Percentiles rank a stretch among this genome's conserved stretches.
Evolutionary conservation across 2,329 filamentous ascomycete genomes (phyloP).

Genomic region (Falciphora oryzae): DNA sequence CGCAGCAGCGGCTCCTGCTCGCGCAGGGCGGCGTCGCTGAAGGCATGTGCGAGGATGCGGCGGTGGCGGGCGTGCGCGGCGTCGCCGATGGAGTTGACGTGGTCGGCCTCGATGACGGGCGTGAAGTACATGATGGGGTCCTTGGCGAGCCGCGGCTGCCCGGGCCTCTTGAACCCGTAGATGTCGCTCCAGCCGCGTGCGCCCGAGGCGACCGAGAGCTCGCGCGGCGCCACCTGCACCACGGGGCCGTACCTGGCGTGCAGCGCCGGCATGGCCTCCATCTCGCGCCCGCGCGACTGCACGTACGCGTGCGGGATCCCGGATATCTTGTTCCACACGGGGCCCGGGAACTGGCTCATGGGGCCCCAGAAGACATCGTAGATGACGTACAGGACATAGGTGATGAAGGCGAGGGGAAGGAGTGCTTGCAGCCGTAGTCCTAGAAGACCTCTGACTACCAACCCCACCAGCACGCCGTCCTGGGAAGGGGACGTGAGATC

Average conservation of each 20-base stretch:
- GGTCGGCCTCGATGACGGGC: slow-evolving; percentile 10
- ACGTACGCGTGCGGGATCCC: too few species aligned
- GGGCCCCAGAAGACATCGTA: too few species aligned
- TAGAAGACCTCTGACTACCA: too few species aligned
- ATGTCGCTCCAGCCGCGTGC: slow-evolving; percentile 30
- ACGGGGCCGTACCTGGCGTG: slow-evolving; percentile 33
- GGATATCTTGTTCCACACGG: too few species aligned
- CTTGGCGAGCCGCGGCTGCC: slow-evolving; percentile 10
- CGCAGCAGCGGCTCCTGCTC: slow-evolving; percentile 20
- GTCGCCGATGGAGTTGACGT: slow-evolving; percentile 5
- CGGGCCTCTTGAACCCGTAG: slow-evolving; percentile 15
- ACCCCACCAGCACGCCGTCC: too few species aligned
- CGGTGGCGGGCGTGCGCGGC: slow-evolving; percentile 16
- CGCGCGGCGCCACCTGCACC: slow-evolving; percentile 36
- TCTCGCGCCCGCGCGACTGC: too few species aligned
- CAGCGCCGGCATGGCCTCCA: slow-evolving; percentile 16
- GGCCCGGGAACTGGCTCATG: too few species aligned
- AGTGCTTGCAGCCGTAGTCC: too few species aligned
- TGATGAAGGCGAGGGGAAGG: too few species aligned
- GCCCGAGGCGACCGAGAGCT: slow-evolving; percentile 33
- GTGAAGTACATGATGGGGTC: slow-evolving; percentile 12
- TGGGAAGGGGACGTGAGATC: too few species aligned
- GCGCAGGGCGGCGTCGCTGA: slow-evolving; percentile 22
- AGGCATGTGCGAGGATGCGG: slow-evolving; percentile 18
- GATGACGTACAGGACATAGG: too few species aligned